These are phyloP conservation scores for Colletotrichum karsti DNA, from an alignment of 2,329 filamentous ascomycete genomes.

Conservation along the genomic window DNA sequence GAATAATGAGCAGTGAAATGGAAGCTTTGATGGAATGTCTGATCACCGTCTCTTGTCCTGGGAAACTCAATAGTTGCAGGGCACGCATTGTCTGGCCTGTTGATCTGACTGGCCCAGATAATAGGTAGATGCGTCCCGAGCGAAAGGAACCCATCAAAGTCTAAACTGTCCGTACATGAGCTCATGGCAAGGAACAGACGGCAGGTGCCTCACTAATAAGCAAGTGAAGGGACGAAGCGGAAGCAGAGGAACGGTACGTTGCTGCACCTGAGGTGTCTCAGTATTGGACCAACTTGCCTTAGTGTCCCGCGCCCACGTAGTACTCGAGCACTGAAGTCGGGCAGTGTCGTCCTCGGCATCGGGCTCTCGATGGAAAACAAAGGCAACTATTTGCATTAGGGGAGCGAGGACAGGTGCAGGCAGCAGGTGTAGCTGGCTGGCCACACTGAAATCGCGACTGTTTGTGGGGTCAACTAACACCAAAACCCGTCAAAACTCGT, in stretches of 20 bases:
- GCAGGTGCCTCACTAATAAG: not conserved
- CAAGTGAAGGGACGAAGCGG: not conserved
- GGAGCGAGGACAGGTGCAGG: no score
- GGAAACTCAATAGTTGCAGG: not conserved
- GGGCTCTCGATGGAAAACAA: not conserved
- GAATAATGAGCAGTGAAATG: not conserved
- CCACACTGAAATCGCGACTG: no score
- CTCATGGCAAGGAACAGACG: not conserved
- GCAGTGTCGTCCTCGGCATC: not conserved
- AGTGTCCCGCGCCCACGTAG: no score
- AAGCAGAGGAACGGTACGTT: not conserved
- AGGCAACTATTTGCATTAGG: not conserved
- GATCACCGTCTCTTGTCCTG: constrained; percentile 8
- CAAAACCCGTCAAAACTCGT: no score
- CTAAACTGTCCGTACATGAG: not conserved
- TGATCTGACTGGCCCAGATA: not conserved
- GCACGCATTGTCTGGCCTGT: constrained; percentile 8
- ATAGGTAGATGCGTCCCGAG: constrained; percentile 20
- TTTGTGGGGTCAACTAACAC: not conserved
- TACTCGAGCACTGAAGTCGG: no score
- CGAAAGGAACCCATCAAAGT: constrained; percentile 15
- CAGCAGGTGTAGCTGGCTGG: no score
- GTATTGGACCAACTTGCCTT: no score
- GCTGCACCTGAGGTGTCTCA: not conserved
- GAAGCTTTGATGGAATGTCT: constrained; percentile 14